Evolutionary conservation across 176 grass and related monocot species (phyloP), one percentile per base, ranked within the genome.

Genomic region (Pontederia paniculata): DNA sequence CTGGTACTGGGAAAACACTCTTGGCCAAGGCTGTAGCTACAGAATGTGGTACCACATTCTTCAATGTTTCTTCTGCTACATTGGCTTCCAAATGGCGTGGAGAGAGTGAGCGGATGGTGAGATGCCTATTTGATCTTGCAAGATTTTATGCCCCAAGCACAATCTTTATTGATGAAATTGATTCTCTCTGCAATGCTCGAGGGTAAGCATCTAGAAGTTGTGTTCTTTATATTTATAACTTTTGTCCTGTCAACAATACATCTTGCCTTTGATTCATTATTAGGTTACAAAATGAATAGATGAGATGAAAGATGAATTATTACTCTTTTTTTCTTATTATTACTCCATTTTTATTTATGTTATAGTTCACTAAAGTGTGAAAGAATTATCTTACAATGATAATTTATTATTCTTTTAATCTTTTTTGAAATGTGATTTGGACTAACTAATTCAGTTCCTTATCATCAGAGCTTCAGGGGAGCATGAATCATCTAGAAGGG

Each of bases 11-110:
- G 67, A 98, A 98, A 57, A 91, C 93, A 20, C 86, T 98, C 63
- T 77, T 98, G 67, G 93, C 93, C 23, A 98, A 98, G 80, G 93
- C 93, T 60, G 93, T 98, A 49, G 93, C 93, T 56, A 98, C 93
- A 61, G 93, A 98, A 79, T 98, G 93, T 67, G 93, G 93, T 22
- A 98, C 93, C 41, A 98, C 93, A 52, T 98, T 98, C 57, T 98
- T 98, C 52, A 98, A 98, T 77, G 93, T 98, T 77, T 98, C 93
- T 45, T 98, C 93, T 62, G 93, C 93, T 52, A 98, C 93, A 49
- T 41, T 98, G 74, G 93, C 93, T 69, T 98, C 93, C 15, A 95
- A 95, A 83, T 95, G 89, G 89, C 81, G 89, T 2, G 89, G 89
- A 31, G 89, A 95, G 62, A 95, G 89, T 73, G 89, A 95, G 57